Percentiles rank a stretch among this genome's conserved stretches.
Evolutionary conservation across 2,329 filamentous ascomycete genomes (phyloP).

Genomic region (Stagonosporopsis rhizophila): DNA sequence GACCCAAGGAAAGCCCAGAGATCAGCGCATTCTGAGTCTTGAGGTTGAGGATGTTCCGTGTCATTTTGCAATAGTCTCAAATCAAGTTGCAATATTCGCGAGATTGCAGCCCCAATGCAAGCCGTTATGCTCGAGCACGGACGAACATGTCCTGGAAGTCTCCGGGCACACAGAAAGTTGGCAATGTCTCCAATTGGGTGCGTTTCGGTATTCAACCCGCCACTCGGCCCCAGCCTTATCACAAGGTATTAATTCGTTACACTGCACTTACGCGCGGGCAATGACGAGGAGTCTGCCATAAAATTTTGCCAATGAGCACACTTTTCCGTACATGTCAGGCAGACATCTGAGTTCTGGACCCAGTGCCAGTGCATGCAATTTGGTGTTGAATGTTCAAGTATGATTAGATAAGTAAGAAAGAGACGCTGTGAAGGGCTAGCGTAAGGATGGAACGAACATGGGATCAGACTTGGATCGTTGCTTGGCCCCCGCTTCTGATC

Average conservation of each 20-base stretch:
- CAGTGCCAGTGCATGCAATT: conserved; percentile 11
- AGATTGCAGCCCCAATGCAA: conserved; percentile 16
- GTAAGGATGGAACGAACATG: conserved; percentile 7
- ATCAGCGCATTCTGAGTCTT: conserved; percentile 7
- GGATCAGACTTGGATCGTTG: conserved; percentile 5
- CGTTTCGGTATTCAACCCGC: conserved; percentile 13
- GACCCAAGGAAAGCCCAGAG: background rate
- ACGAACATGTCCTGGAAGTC: conserved; percentile 5
- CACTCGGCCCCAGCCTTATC: conserved; percentile 14
- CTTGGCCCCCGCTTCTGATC: conserved; percentile 3
- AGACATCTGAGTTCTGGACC: conserved; percentile 5
- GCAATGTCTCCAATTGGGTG: conserved; percentile 22
- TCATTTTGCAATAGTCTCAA: conserved; percentile 3
- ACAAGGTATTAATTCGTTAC: conserved; percentile 9
- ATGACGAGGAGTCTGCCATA: background rate
- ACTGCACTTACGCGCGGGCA: conserved; percentile 5
- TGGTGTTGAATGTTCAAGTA: conserved; percentile 3
- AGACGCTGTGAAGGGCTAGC: conserved; percentile 1
- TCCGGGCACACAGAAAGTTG: conserved; percentile 7
- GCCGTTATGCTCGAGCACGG: conserved; percentile 12
- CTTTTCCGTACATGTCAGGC: background rate
- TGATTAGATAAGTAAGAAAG: background rate
- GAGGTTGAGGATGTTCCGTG: conserved; percentile 1
- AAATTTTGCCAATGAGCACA: background rate
- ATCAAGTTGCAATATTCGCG: conserved; percentile 8